Conservation (phyloP, 768 basidiomycete genomes). For the Hygrophorus russula region DNA sequence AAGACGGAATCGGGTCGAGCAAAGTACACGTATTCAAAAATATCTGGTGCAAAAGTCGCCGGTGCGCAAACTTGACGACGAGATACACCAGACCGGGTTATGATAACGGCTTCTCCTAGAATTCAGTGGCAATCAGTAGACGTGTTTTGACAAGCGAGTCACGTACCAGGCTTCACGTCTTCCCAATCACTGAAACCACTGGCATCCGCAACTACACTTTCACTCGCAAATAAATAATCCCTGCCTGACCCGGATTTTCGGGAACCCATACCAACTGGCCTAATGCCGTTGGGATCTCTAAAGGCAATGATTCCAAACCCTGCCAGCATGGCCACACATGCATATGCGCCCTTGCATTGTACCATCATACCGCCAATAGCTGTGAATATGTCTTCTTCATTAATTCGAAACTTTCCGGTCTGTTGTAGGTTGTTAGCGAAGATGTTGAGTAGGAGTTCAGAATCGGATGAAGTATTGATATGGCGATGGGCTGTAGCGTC, state of each 20-base stretch:
- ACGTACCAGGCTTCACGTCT: conserved; percentile 80
- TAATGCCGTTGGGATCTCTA: conserved; percentile 94
- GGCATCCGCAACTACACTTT: conserved; percentile 95
- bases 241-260: conserved; percentile 46
- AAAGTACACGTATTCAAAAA: conserved; percentile 98
- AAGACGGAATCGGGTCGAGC: conserved; percentile 96
- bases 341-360: conserved; percentile 87
- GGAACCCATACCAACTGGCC: conserved; percentile 81
- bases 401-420: conserved; percentile 98
- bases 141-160: neutral
- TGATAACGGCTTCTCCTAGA: conserved; percentile 89
- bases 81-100: conserved; percentile 71
- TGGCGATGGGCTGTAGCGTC: conserved; percentile 95
- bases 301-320: conserved; percentile 98
- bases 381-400: conserved; percentile 97
- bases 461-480: conserved; percentile 98
- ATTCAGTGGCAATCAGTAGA: conserved; percentile 2
- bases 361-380: conserved; percentile 85
- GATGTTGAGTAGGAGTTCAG: conserved; percentile 92
- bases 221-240: conserved; percentile 89
- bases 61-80: conserved; percentile 63
- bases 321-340: conserved; percentile 97
- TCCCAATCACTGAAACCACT: conserved; percentile 87
- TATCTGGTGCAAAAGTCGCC: conserved; percentile 86
- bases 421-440: conserved; percentile 97